Evolutionary conservation across 306 rosid species (phyloP), one percentile per base, ranked within the genome.

Genomic region (Castanospermum australe): DNA sequence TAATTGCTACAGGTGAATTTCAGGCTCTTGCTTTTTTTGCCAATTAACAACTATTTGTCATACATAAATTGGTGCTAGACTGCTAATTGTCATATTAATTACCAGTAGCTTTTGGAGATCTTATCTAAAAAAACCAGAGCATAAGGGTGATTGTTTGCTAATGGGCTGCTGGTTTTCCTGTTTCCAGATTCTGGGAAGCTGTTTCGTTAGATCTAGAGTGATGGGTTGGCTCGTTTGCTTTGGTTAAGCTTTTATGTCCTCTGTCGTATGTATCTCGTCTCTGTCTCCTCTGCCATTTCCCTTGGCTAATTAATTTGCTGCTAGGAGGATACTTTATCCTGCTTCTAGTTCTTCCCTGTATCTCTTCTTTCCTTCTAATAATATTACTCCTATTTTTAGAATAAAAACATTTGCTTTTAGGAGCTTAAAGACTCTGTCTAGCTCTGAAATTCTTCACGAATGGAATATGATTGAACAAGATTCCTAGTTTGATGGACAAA

Each of bases 131-230:
- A 57, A 57, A 67, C 59, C 7, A 24, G 56, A 48, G 55, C 18
- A 13, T 22, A 18, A 61, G 67, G 48, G 28, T 74, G 30, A 59
- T 22, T 81, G 8, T 82, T 76, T 48, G 36, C 39, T 50, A 47
- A 38, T 1, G 33, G 59, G 66, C 66, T 48, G 36, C 65, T 50
- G 60, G 71, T 52, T 61, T 81, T 76, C 85, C 5, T 33, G 36
- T 59, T 67, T 51, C 17, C 39, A 63, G 44, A 30, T 72, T 62
- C 10, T 79, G 63, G 56, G 55, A 61, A 55, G 48, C 62, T 59
- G 7, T 36, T 60, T 79, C 36, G 67, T 51, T 64, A 48, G 47
- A 59, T 36, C 65, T 61, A 7, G 21, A 35, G 65, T 35, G 56
- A 18, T n/a, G 28, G 21, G 67, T 39, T 13, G n/a, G 33, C 63